phyloP scores from a whole-genome alignment of 2,329 filamentous ascomycete genomes.

The Neospermospora avenae region DNA sequence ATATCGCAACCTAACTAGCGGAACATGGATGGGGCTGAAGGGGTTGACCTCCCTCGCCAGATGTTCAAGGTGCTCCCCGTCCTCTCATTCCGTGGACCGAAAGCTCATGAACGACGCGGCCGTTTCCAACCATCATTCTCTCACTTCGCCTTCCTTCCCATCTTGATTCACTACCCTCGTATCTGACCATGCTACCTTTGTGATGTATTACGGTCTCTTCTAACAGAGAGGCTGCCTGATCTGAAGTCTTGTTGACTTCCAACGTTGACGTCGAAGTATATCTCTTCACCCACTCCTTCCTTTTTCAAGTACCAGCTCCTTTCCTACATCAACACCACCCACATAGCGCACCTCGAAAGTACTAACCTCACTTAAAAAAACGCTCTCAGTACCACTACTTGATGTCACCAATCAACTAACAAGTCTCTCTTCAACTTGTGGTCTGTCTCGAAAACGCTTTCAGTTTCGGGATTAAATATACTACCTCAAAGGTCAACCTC shows the following conservation, averaged over 20 bases:
- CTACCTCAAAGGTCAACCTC: background rate
- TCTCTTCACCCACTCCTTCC: slow-evolving; percentile 5
- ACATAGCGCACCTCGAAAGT: background rate
- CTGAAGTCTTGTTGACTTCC: background rate
- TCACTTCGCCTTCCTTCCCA: background rate
- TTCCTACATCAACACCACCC: background rate
- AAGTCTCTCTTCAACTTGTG: background rate
- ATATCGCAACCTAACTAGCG: too few relatives aligned
- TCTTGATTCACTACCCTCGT: too few relatives aligned
- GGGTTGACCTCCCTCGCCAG: too few relatives aligned
- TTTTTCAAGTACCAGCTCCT: background rate
- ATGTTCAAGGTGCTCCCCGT: too few relatives aligned
- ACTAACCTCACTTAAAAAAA: background rate
- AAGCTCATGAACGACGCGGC: background rate
- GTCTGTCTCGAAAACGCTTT: background rate
- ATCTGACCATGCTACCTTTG: background rate
- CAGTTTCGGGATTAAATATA: background rate
- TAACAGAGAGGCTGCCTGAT: background rate
- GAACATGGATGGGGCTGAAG: too few relatives aligned
- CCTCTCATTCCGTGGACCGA: too few relatives aligned
- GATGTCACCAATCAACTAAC: background rate
- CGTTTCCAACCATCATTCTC: background rate
- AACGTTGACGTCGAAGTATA: background rate
- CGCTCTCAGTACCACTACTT: background rate
- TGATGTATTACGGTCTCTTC: background rate